Percentiles rank a stretch among this genome's conserved stretches.
phyloP scores from a whole-genome alignment of 768 basidiomycete genomes.

The Tylopilus vinaceipallidus region DNA sequence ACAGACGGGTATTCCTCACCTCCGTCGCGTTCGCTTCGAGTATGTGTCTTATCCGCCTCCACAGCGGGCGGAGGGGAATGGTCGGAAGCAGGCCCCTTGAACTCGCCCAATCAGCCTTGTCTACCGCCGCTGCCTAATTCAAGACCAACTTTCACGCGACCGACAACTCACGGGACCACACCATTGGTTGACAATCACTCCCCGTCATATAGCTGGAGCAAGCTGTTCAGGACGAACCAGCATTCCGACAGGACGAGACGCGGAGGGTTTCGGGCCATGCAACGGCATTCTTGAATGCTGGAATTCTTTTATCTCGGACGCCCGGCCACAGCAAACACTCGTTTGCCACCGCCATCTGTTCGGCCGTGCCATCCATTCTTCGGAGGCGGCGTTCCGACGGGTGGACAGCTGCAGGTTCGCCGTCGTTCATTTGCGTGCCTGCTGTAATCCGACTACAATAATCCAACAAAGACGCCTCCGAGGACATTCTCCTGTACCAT shows the following conservation, averaged over 20 bases:
- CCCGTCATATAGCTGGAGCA: too few species aligned
- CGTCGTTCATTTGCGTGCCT: not conserved
- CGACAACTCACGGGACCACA: not conserved
- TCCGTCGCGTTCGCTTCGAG: not conserved
- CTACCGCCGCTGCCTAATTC: slow-evolving; percentile 3
- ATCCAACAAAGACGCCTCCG: too few species aligned
- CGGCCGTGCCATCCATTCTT: not conserved
- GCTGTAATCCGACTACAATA: slow-evolving; percentile 1
- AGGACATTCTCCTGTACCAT: not conserved
- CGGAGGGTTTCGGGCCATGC: not conserved
- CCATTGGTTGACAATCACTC: too few species aligned
- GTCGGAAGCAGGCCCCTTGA: not conserved
- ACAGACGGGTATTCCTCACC: slow-evolving; percentile 1
- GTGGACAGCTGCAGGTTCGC: not conserved
- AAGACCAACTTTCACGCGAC: slow-evolving; percentile 8
- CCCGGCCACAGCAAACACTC: not conserved
- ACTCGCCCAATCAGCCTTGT: not conserved
- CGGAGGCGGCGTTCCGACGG: slow-evolving; percentile 2
- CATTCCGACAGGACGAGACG: not conserved
- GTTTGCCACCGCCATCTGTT: not conserved
- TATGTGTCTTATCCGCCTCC: too few species aligned
- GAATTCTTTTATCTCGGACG: not conserved
- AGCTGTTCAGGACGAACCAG: not conserved
- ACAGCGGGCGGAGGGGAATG: too few species aligned
- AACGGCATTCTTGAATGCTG: not conserved